phyloP scores from a whole-genome alignment of 1,284 basidiomycete species.

The Coniferiporia sulphurascens region DNA sequence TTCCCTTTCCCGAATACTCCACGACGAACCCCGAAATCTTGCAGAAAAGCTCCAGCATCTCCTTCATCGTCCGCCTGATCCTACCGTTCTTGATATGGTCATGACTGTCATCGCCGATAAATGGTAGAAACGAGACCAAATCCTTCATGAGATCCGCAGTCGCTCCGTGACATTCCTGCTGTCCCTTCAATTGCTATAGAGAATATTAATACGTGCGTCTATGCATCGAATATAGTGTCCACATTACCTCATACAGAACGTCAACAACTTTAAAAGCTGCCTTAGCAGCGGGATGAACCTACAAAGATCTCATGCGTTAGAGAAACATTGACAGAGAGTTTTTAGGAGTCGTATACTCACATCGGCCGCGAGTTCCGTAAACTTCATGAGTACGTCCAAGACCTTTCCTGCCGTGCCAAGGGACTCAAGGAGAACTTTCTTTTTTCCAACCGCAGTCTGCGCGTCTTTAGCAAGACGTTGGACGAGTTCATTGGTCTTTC shows the following conservation, averaged over 20 bases:
- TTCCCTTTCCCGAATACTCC: not conserved
- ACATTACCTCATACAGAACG: not conserved
- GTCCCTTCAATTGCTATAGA: not conserved
- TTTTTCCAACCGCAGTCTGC: not conserved
- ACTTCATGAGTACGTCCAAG: not conserved
- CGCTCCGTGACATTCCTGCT: not conserved
- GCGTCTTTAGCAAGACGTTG: not conserved
- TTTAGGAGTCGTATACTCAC: not conserved
- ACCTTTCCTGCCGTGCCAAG: not conserved
- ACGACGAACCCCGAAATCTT: not conserved
- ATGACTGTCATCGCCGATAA: not conserved
- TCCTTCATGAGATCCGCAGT: not conserved
- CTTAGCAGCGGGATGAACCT: not conserved
- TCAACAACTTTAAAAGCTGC: not conserved
- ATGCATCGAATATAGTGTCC: not conserved
- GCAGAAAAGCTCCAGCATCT: not conserved
- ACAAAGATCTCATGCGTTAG: not conserved
- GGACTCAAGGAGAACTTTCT: not conserved
- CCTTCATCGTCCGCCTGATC: not conserved
- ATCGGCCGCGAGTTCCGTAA: not conserved
- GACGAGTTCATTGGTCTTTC: not conserved
- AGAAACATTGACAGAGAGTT: not conserved
- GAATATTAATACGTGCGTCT: not conserved
- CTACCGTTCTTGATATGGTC: not conserved
- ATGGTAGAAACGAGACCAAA: not conserved